Evolutionary conservation across 495 filamentous ascomycete genomes (phyloP), one percentile per base, ranked within the genome.

Genomic region (Cairneyella variabilis): DNA sequence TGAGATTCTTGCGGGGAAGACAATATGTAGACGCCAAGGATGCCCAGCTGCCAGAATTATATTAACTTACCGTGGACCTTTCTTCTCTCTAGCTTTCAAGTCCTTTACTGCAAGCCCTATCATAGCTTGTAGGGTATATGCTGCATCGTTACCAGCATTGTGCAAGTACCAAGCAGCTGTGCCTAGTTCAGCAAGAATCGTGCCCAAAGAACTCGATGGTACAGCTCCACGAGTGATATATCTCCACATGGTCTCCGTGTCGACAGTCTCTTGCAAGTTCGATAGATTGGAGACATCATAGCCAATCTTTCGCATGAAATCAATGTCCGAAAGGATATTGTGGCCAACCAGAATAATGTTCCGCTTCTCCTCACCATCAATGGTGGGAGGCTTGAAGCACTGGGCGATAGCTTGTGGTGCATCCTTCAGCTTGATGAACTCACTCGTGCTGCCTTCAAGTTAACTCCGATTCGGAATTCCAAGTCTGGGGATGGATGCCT

Each of bases 71-170:
- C n/a, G n/a, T n/a, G n/a, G n/a, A n/a, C 20, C 16, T 41, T 64
- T 61, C 17, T 64, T 62, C n/a, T 63, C 41, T 21, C 23, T 49
- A 20, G 48, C 28, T 8, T 60, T 30, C 42, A 66, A 59, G 36
- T 65, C 54, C 61, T 68, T 73, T 54, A 89, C 63, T 39, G 79
- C 74, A 57, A 96, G 77, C 11, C 70, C 77, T 10, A 97, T 64
- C 74, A 96, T 76, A 23, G 81, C 86, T 55, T 84, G 81, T 53
- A 97, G 62, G 0, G 92, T 92, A 66, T 88, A 95, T 5, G 80
- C 80, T 3, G 93, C 93, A 63, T 98, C 93, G 64, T 98, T 98
- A n/a, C 93, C 82, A 3, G 86, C 93, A 60, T 97, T 97, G 68
- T 98, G 93, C 38, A 91, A 70, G 58, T 91, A 70, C 70, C 75